Percentiles rank a stretch among this genome's conserved stretches.
These are phyloP conservation scores for Neofusicoccum cordaticola DNA, from an alignment of 2,329 filamentous ascomycete genomes.

Conservation along the genomic window DNA sequence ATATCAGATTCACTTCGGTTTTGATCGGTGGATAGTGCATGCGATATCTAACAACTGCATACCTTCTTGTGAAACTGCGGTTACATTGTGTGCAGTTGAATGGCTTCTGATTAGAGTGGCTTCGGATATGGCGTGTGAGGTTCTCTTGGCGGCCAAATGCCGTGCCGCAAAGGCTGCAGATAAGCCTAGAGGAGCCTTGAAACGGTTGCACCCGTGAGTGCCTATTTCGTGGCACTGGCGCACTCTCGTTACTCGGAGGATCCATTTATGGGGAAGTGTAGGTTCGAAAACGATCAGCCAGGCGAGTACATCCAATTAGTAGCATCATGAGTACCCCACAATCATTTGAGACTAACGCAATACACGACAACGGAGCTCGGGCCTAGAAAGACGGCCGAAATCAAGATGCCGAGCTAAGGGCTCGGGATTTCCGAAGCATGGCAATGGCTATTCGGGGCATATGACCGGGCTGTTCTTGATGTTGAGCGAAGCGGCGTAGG, in stretches of 20 bases:
- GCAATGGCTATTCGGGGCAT: neutral
- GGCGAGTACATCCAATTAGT: too few relatives aligned
- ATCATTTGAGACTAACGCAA: too few relatives aligned
- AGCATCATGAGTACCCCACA: too few relatives aligned
- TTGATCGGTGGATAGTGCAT: neutral
- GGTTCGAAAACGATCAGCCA: too few relatives aligned
- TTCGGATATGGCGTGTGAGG: neutral
- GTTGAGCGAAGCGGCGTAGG: neutral
- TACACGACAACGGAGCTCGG: neutral
- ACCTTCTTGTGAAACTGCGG: neutral
- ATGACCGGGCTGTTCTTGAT: neutral
- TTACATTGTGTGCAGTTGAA: neutral
- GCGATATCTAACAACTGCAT: neutral
- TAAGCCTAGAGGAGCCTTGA: neutral
- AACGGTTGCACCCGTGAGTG: neutral
- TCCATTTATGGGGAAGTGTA: neutral
- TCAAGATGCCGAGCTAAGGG: too few relatives aligned
- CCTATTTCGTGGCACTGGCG: neutral
- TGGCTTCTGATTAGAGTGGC: neutral
- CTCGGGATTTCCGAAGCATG: neutral
- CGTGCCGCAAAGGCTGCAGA: neutral
- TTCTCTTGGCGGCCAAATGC: neutral
- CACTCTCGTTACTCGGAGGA: too few relatives aligned
- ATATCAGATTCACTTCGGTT: neutral
- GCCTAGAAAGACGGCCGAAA: neutral